Base-by-base conservation (phyloP, 2,329 filamentous ascomycete genomes). In the Trichoderma sp. region DNA sequence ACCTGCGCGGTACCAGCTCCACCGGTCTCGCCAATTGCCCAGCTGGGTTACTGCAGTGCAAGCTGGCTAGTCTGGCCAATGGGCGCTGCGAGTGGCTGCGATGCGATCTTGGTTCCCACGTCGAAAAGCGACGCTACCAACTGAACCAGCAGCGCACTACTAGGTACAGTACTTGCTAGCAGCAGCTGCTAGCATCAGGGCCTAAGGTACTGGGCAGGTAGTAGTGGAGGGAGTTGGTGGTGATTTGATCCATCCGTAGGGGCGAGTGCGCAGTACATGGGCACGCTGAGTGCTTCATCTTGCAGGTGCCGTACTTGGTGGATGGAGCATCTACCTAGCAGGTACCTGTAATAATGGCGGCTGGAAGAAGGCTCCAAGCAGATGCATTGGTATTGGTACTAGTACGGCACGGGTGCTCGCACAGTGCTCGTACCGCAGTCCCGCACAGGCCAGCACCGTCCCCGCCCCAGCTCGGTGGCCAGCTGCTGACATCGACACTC, bases 61-160 rank as follows among this genome's bases (percentile, higher is more conserved):
- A 17, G 42, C 58, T 61, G 15, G 25, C 27, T 34, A 15, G 10
- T 6, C 29, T 37, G 60, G 53, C 63, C 63, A 65, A 65, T 60
- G 45, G 45, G 32, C 54, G 25, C 39, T 27, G 17, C 56, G 35
- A 56, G 35, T 37, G 48, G 32, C 57, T 22, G 25, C 65, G 57
- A 67, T 67, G 25, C 66, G 66, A 68, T 68, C 66, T 68, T 32
- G 58, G 27, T 27, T 50, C 34, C 42, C 42, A 45, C 13, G 37
- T 37, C 29, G 32, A 25, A 39, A 29, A 39, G 29, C 37, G 29
- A 64, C 52, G 53, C 66, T 68, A 37, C 58, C 66, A 58, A 64
- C 66, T 52, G 66, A 52, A 50, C 58, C 52, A 48, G 25, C 50
- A 50, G 56, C 50, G 52, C 50, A 58, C 52, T 56, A 52, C 32